phyloP scores from a whole-genome alignment of 2,329 filamentous ascomycete species.

The Cercospora citrullina region DNA sequence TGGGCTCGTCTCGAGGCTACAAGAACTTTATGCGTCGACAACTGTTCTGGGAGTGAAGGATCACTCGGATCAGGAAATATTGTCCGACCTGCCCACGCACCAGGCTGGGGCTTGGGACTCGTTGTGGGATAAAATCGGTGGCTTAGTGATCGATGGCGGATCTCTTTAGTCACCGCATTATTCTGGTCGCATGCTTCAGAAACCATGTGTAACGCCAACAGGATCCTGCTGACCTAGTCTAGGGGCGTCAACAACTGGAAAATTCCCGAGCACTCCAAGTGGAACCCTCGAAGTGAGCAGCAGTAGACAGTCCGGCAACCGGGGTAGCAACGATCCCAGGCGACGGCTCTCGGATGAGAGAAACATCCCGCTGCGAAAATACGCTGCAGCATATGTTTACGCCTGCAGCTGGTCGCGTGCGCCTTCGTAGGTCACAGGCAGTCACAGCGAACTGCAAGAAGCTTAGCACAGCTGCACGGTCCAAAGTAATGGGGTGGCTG shows the following conservation, averaged over 20 bases:
- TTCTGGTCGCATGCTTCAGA: neutral
- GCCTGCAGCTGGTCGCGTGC: slow-evolving; percentile 1
- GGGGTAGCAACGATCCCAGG: neutral
- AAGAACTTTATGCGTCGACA: neutral
- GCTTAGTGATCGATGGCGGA: neutral
- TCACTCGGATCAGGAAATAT: neutral
- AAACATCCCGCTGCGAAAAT: neutral
- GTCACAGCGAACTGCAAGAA: neutral
- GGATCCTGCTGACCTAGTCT: slow-evolving; percentile 10
- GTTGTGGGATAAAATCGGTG: neutral
- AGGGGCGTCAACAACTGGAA: slow-evolving; percentile 83
- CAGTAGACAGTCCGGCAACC: neutral
- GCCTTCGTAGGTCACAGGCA: neutral
- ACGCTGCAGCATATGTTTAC: neutral
- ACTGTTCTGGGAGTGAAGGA: neutral
- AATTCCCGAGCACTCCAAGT: slow-evolving; percentile 51
- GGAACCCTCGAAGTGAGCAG: slow-evolving; percentile 12
- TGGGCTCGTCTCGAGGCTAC: neutral
- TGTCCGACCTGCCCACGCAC: neutral
- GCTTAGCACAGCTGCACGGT: neutral
- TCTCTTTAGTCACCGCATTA: neutral
- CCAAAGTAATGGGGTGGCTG: neutral
- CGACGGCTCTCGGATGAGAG: neutral
- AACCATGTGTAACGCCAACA: neutral
- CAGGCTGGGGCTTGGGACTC: neutral